Base-by-base conservation (phyloP, 352 stramenopile genomes). In the Pythium pectinolyticum region DNA sequence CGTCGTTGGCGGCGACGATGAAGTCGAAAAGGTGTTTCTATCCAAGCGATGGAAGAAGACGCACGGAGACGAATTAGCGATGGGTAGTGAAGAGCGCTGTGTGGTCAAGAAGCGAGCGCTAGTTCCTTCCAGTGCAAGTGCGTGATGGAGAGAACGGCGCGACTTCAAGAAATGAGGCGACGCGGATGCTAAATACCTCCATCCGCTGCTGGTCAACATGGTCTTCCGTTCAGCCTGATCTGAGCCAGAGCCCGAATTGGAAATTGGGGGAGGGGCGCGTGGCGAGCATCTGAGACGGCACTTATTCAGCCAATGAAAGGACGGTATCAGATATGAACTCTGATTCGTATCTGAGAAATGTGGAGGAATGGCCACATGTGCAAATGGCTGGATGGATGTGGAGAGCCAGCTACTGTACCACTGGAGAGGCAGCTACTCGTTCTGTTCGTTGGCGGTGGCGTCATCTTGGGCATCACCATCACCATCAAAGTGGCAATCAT, bases 131-230 rank as follows among this genome's bases (percentile, higher is more conserved):
- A 45, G 17, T 15, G 17, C 39, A 15, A 45, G 14, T n/a, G 39
- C 39, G 39, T n/a, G 39, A 15, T 45, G 39, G 39, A 45, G 9
- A n/a, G 39, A 45, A n/a, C 30, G 34, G 7, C 8, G 43, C 22
- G 32, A 17, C n/a, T 17, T 34, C 55, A 27, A 50, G 37, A 52
- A 25, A 19, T 17, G 46, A 41, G 45, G 27, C 40, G n/a, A 22
- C 32, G 54, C 54, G 19, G 32, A 30, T 35, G 22, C 30, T 54
- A 59, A 81, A 56, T 89, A 89, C 80, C 80, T 89, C 72, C 73
- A 80, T 70, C 70, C 77, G 28, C 57, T 63, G 67, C 79, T 77
- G 43, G 83, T 65, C 70, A 83, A 80, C 74, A 81, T 86, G 15
- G 27, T 53, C 31, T 54, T 37, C 40, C 7, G 39, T n/a, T 6